These are phyloP conservation scores for Solanum lignicaule DNA, from an alignment of 257 asterid species.

Conservation along the genomic window DNA sequence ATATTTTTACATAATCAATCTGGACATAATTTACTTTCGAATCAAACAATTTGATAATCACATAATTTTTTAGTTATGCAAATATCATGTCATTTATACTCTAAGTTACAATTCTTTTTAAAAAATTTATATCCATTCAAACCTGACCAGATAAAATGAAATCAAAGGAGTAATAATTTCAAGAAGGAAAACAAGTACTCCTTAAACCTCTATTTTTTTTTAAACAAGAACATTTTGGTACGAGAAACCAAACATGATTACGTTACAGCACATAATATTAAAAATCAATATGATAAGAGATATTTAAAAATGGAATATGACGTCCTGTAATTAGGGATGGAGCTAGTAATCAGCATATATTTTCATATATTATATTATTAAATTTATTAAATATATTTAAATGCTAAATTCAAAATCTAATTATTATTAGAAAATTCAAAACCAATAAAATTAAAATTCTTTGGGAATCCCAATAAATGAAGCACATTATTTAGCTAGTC, in stretches of 20 bases:
- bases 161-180: not conserved
- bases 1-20: not conserved
- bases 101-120: not conserved
- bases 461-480: not conserved
- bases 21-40: not conserved
- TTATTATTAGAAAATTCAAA: too few species aligned
- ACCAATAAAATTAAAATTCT: too few species aligned
- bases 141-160: not conserved
- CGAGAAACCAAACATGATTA: constrained; percentile 3
- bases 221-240: not conserved
- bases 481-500: not conserved
- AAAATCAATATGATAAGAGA: not conserved
- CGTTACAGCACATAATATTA: not conserved
- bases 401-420: too few species aligned
- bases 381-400: too few species aligned
- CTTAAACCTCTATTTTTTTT: not conserved
- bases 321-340: not conserved
- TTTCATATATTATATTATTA: too few species aligned
- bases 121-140: not conserved
- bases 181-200: not conserved
- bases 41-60: not conserved
- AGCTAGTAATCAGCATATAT: not conserved
- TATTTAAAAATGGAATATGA: constrained; percentile 6
- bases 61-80: not conserved
- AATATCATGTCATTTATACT: not conserved